Base-by-base conservation (phyloP, 208 protist species). In the Trypanosoma congolense region DNA sequence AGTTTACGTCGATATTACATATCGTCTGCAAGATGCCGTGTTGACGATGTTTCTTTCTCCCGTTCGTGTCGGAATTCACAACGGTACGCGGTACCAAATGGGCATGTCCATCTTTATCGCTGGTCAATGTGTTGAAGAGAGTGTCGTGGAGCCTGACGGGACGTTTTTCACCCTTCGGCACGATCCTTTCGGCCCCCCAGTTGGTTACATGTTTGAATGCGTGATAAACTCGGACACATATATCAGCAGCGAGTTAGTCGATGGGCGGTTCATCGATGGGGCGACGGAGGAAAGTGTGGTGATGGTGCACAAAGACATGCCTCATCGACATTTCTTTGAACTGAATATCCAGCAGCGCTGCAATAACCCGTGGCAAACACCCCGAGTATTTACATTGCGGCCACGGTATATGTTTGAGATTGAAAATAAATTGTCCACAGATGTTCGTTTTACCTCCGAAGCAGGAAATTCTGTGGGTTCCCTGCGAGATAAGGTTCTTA, bases 1-100 rank as follows among this genome's bases (percentile, higher is more conserved):
- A 29, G 50, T 48, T 41, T 59, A 70, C 36, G 56, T 68, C 25
- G 61, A 68, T 51, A 38, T 68, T 3, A 68, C 54, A n/a, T 68
- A 68, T 51, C 53, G 26, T 56, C 52, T 68, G 24, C 25, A 46
- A 31, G 52, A 49, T 16, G 41, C 16, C 24, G 2, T 53, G 33
- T 33, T 65, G 1, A 70, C 64, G 1, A 64, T 60, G 49, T 41
- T 50, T 47, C 22, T 64, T 19, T 19, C 64, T 45, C 44, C 64
- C 24, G 50, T 50, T 4, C 35, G 55, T 21, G 45, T 51, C 41
- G 36, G 36, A 14, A 68, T 62, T 60, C 47, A 56, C 48, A 63
- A 62, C 38, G 52, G 59, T 14, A 73, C 55, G 5, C 66, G 46
- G 18, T 66, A 56, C 30, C 25, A 57, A 5, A 19, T 73, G 16